Percentiles rank a stretch among this genome's conserved stretches.
phyloP scores from a whole-genome alignment of 2,329 filamentous ascomycete genomes.

The Monilinia fructicola region DNA sequence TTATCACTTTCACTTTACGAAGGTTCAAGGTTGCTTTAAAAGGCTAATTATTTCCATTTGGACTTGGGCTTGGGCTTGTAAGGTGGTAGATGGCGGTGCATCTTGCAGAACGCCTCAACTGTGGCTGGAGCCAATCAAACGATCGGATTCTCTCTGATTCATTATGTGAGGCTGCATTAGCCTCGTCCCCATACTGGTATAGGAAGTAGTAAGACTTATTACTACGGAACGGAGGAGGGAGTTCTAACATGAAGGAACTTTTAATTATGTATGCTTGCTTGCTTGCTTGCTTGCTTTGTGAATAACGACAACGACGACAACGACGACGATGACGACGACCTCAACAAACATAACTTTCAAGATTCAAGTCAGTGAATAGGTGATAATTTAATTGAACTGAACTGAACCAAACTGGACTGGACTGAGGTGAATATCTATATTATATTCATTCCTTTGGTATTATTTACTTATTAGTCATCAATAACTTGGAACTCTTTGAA shows the following conservation, averaged over 20 bases:
- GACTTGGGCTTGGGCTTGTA: neutral
- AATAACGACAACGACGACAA: slow-evolving; percentile 9
- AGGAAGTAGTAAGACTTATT: too few species aligned
- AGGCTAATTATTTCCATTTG: slow-evolving; percentile 19
- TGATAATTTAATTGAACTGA: neutral
- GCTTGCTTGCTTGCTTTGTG: slow-evolving; percentile 10
- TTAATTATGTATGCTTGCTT: slow-evolving; percentile 1
- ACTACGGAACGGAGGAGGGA: too few species aligned
- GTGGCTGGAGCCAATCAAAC: slow-evolving; percentile 24
- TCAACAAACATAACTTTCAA: too few species aligned
- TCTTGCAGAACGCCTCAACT: neutral
- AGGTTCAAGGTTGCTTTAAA: slow-evolving; percentile 18
- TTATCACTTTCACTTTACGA: too few species aligned
- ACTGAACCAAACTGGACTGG: too few species aligned
- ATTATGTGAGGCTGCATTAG: slow-evolving; percentile 1
- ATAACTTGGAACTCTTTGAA: neutral
- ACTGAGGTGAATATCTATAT: neutral
- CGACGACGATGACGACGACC: neutral
- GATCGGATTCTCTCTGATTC: neutral
- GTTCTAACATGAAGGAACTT: too few species aligned
- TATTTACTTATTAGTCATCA: neutral
- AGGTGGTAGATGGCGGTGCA: slow-evolving; percentile 6
- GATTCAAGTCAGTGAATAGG: too few species aligned
- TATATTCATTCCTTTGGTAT: neutral
- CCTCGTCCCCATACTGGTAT: slow-evolving; percentile 7